These are phyloP conservation scores for Metarhizium anisopliae DNA, from an alignment of 2,329 filamentous ascomycete species.

Conservation along the genomic window DNA sequence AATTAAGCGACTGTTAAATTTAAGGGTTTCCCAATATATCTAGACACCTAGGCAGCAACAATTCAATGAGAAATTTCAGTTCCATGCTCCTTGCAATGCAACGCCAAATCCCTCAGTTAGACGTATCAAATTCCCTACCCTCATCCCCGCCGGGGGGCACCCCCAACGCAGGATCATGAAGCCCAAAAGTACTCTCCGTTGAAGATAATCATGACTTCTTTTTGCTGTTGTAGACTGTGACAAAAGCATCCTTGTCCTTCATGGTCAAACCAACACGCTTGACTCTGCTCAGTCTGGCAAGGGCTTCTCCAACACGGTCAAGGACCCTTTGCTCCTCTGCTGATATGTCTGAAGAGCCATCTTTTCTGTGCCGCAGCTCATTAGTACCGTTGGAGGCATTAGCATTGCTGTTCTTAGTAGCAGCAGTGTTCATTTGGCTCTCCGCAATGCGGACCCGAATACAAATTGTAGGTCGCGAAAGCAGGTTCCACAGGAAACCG, in stretches of 20 bases:
- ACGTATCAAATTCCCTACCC: neutral
- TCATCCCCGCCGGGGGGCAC: neutral
- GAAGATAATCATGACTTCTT: constrained; percentile 22
- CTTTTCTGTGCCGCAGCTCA: constrained; percentile 19
- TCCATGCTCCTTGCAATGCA: constrained; percentile 16
- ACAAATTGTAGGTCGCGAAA: constrained; percentile 76
- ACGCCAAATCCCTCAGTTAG: neutral
- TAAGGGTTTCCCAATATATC: neutral
- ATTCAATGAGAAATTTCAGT: neutral
- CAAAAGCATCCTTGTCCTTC: constrained; percentile 73
- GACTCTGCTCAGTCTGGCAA: constrained; percentile 79
- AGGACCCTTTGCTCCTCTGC: constrained; percentile 60
- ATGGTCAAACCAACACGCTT: constrained; percentile 82
- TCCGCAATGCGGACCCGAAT: constrained; percentile 88
- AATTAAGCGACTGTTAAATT: neutral
- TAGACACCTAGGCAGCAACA: neutral
- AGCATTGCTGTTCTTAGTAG: constrained; percentile 25
- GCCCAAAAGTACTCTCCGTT: neutral
- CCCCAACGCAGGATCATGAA: neutral
- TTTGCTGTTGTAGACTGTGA: constrained; percentile 51
- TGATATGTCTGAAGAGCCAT: constrained; percentile 20
- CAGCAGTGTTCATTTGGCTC: constrained; percentile 47
- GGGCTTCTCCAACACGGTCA: constrained; percentile 71
- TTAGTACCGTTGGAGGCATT: constrained; percentile 16
- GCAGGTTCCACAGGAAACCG: constrained; percentile 75